Conservation (phyloP, 2,329 filamentous ascomycete genomes). For the Diplodia sapinea region DNA sequence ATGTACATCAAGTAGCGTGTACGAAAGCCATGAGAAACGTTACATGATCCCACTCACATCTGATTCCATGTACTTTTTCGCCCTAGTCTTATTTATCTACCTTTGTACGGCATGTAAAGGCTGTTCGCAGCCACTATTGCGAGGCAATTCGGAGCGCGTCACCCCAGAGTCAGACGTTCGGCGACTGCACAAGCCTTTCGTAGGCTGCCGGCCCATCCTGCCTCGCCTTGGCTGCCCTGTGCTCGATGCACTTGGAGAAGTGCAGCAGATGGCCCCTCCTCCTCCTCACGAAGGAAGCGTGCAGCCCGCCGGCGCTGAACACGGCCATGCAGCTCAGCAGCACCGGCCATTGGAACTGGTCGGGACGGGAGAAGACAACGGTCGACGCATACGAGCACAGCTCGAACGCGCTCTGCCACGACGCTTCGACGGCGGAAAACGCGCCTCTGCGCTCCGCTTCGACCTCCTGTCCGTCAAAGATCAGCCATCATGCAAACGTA, state of each 20-base stretch:
- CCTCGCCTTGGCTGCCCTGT: not conserved
- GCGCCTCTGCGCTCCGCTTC: conserved; percentile 58
- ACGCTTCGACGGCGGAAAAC: conserved; percentile 72
- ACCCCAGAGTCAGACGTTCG: not conserved
- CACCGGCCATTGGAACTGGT: conserved; percentile 69
- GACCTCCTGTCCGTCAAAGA: conserved; percentile 39
- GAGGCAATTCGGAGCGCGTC: too few species aligned
- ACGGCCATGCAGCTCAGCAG: conserved; percentile 40
- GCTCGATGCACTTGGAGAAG: conserved; percentile 33
- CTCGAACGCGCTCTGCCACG: conserved; percentile 73
- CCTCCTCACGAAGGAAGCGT: conserved; percentile 62
- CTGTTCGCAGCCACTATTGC: too few species aligned
- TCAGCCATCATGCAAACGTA: too few species aligned
- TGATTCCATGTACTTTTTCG: too few species aligned
- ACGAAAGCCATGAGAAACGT: too few species aligned
- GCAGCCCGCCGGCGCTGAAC: conserved; percentile 64
- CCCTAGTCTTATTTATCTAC: too few species aligned
- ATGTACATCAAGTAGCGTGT: too few species aligned
- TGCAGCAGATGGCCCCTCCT: conserved; percentile 68
- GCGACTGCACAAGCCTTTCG: not conserved
- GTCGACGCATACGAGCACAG: conserved; percentile 70
- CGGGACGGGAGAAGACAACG: conserved; percentile 66
- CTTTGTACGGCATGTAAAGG: too few species aligned
- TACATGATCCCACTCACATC: too few species aligned
- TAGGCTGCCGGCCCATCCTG: not conserved